Evolutionary conservation across 345 rosid genomes (phyloP).

Genomic region (Brassica carinata): DNA sequence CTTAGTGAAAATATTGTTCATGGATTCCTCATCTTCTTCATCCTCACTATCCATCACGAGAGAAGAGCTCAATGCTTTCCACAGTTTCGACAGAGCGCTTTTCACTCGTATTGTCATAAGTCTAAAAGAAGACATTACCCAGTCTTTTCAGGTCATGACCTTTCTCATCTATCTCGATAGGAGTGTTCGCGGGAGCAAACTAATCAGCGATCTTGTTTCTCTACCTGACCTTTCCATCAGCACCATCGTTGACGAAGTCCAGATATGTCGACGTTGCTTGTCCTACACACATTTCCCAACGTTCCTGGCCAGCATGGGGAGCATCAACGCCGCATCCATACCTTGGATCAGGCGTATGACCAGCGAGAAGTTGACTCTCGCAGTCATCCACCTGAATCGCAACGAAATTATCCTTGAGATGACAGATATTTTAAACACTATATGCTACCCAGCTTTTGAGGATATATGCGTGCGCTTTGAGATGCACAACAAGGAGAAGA

Average conservation of each 20-base stretch:
- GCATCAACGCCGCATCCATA: not conserved
- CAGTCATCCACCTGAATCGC: conserved; percentile 47
- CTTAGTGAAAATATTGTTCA: not conserved
- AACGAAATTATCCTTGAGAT: conserved; percentile 22
- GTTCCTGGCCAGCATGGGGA: not conserved
- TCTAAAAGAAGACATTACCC: conserved; percentile 48
- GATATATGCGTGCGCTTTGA: conserved; percentile 42
- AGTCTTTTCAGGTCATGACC: conserved; percentile 60
- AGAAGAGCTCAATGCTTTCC: conserved; percentile 53
- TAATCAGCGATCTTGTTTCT: conserved; percentile 33
- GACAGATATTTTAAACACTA: conserved; percentile 31
- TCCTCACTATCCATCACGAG: conserved; percentile 11
- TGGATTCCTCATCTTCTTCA: conserved; percentile 24
- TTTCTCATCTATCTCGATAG: conserved; percentile 68
- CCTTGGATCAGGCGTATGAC: conserved; percentile 43
- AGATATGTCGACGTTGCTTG: conserved; percentile 44
- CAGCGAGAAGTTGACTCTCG: conserved; percentile 32
- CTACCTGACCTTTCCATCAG: conserved; percentile 42
- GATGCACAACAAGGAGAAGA: not conserved
- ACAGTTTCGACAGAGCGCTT: conserved; percentile 55
- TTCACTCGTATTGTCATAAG: conserved; percentile 47
- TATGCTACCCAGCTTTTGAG: conserved; percentile 55
- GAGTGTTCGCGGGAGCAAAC: conserved; percentile 9
- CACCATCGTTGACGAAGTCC: conserved; percentile 55
- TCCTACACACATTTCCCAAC: conserved; percentile 21